Base-by-base conservation (phyloP, 768 basidiomycete genomes). In the Leucocoprinus leucothites region DNA sequence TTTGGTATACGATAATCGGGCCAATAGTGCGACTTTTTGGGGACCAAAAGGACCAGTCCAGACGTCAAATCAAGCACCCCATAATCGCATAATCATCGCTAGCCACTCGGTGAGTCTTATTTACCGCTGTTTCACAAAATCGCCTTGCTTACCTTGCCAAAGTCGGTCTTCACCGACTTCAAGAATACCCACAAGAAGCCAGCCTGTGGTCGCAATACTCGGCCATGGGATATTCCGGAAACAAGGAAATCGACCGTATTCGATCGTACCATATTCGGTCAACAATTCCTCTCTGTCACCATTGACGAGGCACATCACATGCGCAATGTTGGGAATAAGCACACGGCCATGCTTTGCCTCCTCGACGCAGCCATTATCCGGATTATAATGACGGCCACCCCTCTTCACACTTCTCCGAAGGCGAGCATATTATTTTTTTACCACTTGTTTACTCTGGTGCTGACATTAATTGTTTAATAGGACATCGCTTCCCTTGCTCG, bases 71-170 rank as follows among this genome's bases (percentile, higher is more conserved):
- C 62, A 64, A 21, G 24, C 41, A 0, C 34, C 44, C 0, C 54
- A 60, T 24, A 53, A 60, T 11, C 19, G 49, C 0, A 64, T 68
- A 11, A 59, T 70, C n/a, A 19, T 71, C 21, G 61, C 62, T 0
- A 55, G 58, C 5, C 66, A 68, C 18, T 63, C 67, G 2, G 69
- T 71, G n/a, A n/a, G n/a, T n/a, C n/a, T n/a, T n/a, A n/a, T n/a
- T n/a, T n/a, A n/a, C n/a, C n/a, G n/a, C n/a, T n/a, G n/a, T n/a
- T n/a, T n/a, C n/a, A n/a, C n/a, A n/a, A 55, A 22, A 65, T 18
- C 59, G 3, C 36, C 3, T 22, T 3, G 18, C 21, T n/a, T n/a
- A n/a, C n/a, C n/a, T n/a, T n/a, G n/a, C 48, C 9, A 45, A 70
- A 65, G 55, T 58, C 1, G n/a, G 25, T 69, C 7, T 55, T 57